A percentile compares a stretch with the other conserved stretches of the same genome.
phyloP scores from a whole-genome alignment of 257 asterid species.

The Solanum sitiens region DNA sequence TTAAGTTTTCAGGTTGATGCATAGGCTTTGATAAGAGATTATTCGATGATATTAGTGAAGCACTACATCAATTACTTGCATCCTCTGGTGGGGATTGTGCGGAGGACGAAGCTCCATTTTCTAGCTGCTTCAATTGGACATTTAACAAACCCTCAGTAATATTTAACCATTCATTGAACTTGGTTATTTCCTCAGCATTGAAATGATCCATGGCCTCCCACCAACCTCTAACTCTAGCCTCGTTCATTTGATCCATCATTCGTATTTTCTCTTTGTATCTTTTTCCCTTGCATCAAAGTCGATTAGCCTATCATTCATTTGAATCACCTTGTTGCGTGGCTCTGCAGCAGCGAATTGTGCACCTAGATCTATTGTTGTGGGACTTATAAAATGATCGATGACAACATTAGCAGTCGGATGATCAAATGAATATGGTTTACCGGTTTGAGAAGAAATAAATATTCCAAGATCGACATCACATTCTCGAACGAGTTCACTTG shows the following conservation, averaged over 20 bases:
- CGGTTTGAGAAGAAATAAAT: constrained; percentile 19
- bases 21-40: no score
- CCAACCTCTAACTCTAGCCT: no score
- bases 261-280: background rate
- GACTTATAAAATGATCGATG: background rate
- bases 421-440: constrained; percentile 26
- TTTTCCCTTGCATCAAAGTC: background rate
- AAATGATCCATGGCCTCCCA: no score
- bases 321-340: background rate
- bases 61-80: no score
- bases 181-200: no score
- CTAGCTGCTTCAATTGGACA: no score
- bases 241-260: background rate
- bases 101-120: no score
- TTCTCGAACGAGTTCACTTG: constrained; percentile 16
- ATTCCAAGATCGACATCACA: constrained; percentile 22
- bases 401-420: constrained; percentile 21
- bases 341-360: background rate
- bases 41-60: no score
- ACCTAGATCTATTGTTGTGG: background rate
- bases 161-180: no score
- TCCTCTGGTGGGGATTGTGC: no score
- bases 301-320: background rate
- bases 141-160: no score
- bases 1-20: no score